Evolutionary conservation across 2,329 filamentous ascomycete genomes (phyloP).

Genomic region (Colletotrichum phormii): DNA sequence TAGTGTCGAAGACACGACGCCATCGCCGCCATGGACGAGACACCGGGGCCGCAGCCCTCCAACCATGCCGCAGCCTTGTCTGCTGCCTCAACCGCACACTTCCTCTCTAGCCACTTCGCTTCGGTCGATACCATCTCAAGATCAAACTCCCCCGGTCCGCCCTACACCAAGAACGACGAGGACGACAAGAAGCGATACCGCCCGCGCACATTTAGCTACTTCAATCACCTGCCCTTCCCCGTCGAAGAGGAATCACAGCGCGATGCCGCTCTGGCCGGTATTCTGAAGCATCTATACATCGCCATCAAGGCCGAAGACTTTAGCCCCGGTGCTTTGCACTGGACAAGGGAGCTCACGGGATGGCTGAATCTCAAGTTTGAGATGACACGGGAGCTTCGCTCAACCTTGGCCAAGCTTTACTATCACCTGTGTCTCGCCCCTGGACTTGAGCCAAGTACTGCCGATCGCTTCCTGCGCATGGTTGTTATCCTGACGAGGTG

Average conservation of each 20-base stretch:
- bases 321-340: constrained; percentile 91
- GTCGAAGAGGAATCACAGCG: constrained; percentile 85
- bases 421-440: constrained; percentile 94
- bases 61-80: constrained; percentile 44
- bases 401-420: constrained; percentile 89
- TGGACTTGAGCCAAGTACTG: constrained; percentile 82
- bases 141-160: constrained; percentile 83
- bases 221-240: constrained; percentile 87
- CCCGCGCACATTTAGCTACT: constrained; percentile 93
- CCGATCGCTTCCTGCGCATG: constrained; percentile 96
- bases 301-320: constrained; percentile 94
- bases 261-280: constrained; percentile 83
- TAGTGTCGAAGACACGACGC: neutral
- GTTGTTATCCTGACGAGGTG: constrained; percentile 95
- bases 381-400: constrained; percentile 84
- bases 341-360: constrained; percentile 94
- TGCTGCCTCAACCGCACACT: constrained; percentile 50
- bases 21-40: constrained; percentile 46
- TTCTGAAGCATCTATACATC: constrained; percentile 93
- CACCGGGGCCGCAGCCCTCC: constrained; percentile 47
- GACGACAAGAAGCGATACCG: constrained; percentile 76
- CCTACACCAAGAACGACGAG: constrained; percentile 61
- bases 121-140: constrained; percentile 80
- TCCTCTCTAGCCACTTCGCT: constrained; percentile 52
- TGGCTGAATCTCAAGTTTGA: constrained; percentile 99